phyloP scores from a whole-genome alignment of 2,329 filamentous ascomycete genomes.

The Zopfia rhizophila region DNA sequence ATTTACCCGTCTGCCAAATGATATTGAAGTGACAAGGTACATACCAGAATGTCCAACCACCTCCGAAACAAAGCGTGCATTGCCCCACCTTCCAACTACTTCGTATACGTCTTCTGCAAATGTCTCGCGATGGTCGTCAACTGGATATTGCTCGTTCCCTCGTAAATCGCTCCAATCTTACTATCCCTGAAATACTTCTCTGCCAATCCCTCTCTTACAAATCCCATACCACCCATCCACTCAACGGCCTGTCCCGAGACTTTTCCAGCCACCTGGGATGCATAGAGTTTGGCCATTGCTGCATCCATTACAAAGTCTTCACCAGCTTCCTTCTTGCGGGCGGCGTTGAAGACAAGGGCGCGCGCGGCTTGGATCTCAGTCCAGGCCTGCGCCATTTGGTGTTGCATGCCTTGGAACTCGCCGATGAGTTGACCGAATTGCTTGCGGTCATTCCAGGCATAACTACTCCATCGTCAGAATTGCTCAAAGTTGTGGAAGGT shows the following conservation, averaged over 20 bases:
- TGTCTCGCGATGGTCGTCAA: slow-evolving; percentile 76
- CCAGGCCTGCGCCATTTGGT: slow-evolving; percentile 96
- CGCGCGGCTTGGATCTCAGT: slow-evolving; percentile 92
- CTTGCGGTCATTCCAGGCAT: slow-evolving; percentile 98
- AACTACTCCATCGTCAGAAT: slow-evolving; percentile 59
- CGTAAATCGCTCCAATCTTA: slow-evolving; percentile 98
- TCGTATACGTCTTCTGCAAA: slow-evolving; percentile 75
- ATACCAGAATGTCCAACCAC: too few species aligned
- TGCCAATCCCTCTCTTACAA: slow-evolving; percentile 92
- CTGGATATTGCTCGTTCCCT: slow-evolving; percentile 84
- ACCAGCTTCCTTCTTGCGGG: slow-evolving; percentile 97
- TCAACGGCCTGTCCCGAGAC: slow-evolving; percentile 90
- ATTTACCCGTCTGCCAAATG: too few species aligned
- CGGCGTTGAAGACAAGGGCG: slow-evolving; percentile 93
- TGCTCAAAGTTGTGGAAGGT: slow-evolving; percentile 1
- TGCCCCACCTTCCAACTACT: slow-evolving; percentile 43
- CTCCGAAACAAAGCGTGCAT: neutral
- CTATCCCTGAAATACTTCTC: slow-evolving; percentile 98
- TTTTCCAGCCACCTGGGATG: slow-evolving; percentile 89
- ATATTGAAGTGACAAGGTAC: too few species aligned
- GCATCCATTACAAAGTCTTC: slow-evolving; percentile 95
- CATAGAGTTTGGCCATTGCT: slow-evolving; percentile 97
- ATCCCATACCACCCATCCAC: slow-evolving; percentile 99
- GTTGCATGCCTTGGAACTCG: slow-evolving; percentile 99
- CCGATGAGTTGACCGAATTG: slow-evolving; percentile 95